Evolutionary conservation across 768 basidiomycete species (phyloP).

Genomic region (Suillus subaureus): DNA sequence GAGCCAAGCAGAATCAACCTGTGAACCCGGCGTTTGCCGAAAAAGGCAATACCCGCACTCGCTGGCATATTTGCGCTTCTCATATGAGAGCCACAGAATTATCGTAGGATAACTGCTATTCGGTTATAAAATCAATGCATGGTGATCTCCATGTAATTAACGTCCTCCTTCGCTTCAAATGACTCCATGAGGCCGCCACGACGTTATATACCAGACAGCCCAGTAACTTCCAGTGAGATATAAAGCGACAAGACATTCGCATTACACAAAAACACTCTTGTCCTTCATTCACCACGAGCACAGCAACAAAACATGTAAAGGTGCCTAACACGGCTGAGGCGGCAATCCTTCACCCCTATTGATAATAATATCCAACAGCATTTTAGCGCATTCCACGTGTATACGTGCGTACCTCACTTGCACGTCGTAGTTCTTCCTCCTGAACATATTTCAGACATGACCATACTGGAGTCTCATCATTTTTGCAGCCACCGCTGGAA

Average conservation of each 20-base stretch:
- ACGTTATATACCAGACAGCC: neutral
- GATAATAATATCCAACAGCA: constrained; percentile 29
- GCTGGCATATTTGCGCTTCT: neutral
- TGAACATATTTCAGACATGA: constrained; percentile 25
- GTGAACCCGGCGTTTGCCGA: constrained; percentile 31
- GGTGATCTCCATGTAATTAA: neutral
- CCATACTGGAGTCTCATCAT: constrained; percentile 44
- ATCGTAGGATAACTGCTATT: neutral
- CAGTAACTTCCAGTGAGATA: neutral
- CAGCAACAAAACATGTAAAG: constrained; percentile 27
- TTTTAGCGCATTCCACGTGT: constrained; percentile 38
- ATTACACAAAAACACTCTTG: neutral
- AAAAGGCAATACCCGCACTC: neutral
- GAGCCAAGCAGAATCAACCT: constrained; percentile 24
- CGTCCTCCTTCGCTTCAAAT: neutral
- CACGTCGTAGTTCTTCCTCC: neutral
- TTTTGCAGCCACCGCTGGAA: constrained; percentile 42
- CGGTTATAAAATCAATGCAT: neutral
- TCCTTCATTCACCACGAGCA: constrained; percentile 24
- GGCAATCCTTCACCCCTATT: constrained; percentile 35
- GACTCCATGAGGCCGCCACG: neutral
- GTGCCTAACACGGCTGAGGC: constrained; percentile 29
- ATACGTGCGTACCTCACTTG: constrained; percentile 27
- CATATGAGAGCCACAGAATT: neutral
- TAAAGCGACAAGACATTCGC: neutral